Evolutionary conservation across 306 rosid species (phyloP), one percentile per base, ranked within the genome.

Genomic region (Vigna radiata): DNA sequence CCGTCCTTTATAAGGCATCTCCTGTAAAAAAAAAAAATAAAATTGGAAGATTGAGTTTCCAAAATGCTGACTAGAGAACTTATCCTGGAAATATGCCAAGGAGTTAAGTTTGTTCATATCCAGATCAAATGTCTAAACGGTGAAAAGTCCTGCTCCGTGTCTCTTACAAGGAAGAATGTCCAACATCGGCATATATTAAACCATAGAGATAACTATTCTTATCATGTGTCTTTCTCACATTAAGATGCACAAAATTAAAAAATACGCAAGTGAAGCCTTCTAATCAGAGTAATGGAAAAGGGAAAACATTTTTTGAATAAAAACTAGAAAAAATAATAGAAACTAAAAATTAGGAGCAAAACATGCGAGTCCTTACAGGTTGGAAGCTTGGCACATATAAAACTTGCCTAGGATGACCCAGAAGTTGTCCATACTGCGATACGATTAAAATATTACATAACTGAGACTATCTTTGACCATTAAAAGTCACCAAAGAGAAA

Each of bases 361-460:
- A 62, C 18, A 13, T 33, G 67, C 43, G 58, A 83, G 82, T 70
- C 54, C 98, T 92, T 95, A 95, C 98, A 83, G 93, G 93, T 70
- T 82, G 88, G 84, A 89, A 90, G 86, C 75, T 80, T 21, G 88
- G 97, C 98, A 91, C 65, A 86, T 88, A 92, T 53, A 86, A 23
- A 73, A 87, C 89, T 78, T 84, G 99, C 83, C 99, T 88, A 65
- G 92, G 99, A 74, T 88, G 97, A 72, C 93, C 91, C 81, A 84
- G 70, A 77, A 87, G 86, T 62, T 85, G 99, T 68, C 91, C 97
- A 77, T 90, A 95, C 97, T 95, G 94, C 90, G 83, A 62, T 73
- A 33, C 54, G 56, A 82, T 64, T 63, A 61, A 87, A 74, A 52
- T 75, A 75, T 48, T 36, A 79, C 58, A 25, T 29, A 76, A 76